Percentiles rank a stretch among this genome's conserved stretches.
Conservation (phyloP, 768 basidiomycete species). For the Sarcomyxa edulis region DNA sequence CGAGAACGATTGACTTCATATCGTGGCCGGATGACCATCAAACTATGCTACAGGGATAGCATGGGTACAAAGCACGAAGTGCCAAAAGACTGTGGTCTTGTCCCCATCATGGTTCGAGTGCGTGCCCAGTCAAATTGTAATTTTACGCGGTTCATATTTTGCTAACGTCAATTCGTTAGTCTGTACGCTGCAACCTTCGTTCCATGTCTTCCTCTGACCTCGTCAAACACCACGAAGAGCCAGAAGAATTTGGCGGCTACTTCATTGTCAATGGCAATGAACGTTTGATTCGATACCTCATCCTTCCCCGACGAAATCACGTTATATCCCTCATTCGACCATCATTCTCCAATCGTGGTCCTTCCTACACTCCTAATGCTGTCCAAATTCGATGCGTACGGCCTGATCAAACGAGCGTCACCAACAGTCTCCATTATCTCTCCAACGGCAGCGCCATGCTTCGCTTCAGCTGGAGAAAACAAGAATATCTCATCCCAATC, state of each 20-base stretch:
- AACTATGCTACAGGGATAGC: slow-evolving; percentile 78
- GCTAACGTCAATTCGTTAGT: slow-evolving; percentile 37
- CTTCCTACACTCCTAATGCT: slow-evolving; percentile 90
- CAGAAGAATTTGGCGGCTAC: slow-evolving; percentile 98
- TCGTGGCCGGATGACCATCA: slow-evolving; percentile 82
- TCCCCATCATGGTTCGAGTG: slow-evolving; percentile 97
- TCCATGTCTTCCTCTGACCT: slow-evolving; percentile 81
- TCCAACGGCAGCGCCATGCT: slow-evolving; percentile 96
- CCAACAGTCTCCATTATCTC: slow-evolving; percentile 97
- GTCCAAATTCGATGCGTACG: slow-evolving; percentile 95
- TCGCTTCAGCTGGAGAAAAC: slow-evolving; percentile 94
- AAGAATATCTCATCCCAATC: slow-evolving; percentile 97
- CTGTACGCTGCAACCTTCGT: slow-evolving; percentile 88
- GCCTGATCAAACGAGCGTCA: slow-evolving; percentile 86
- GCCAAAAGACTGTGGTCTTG: slow-evolving; percentile 83
- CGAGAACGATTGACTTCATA: slow-evolving; percentile 93
- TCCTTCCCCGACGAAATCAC: slow-evolving; percentile 93
- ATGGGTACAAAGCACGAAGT: slow-evolving; percentile 63
- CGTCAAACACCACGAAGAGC: slow-evolving; percentile 88
- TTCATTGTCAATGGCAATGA: slow-evolving; percentile 99
- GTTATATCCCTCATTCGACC: slow-evolving; percentile 90
- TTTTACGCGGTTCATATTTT: background rate
- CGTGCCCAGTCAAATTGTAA: slow-evolving; percentile 31
- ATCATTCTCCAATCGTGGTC: slow-evolving; percentile 88
- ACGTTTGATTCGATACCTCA: slow-evolving; percentile 95